These are phyloP conservation scores for Trichoderma sp. DNA, from an alignment of 2,329 filamentous ascomycete species.

Conservation along the genomic window DNA sequence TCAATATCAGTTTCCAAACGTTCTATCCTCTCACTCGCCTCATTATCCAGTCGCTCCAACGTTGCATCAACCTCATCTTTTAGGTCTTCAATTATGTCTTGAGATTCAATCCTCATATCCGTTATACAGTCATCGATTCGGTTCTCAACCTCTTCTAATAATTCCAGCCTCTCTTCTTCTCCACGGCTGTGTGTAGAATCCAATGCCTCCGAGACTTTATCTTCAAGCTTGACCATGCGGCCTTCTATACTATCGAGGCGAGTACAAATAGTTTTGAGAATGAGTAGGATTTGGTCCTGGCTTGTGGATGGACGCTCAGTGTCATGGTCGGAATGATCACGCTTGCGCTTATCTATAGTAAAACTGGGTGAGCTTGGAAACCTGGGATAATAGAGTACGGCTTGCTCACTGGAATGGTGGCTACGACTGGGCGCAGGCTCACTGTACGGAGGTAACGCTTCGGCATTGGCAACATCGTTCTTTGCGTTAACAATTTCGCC, in stretches of 20 bases:
- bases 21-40: not conserved
- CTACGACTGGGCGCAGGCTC: not conserved
- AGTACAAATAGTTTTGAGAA: not conserved
- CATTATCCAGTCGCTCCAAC: not conserved
- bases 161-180: not conserved
- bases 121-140: conserved; percentile 1
- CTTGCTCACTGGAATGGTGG: not conserved
- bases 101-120: not conserved
- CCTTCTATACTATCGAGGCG: not conserved
- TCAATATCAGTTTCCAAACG: not conserved
- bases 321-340: not conserved
- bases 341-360: not conserved
- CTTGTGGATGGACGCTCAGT: not conserved
- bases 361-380: not conserved
- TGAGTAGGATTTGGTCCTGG: not conserved
- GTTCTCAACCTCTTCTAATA: not conserved
- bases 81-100: not conserved
- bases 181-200: not conserved
- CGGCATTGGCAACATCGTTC: not conserved
- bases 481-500: not conserved
- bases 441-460: not conserved
- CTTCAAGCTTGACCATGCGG: not conserved
- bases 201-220: not conserved
- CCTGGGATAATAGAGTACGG: not conserved
- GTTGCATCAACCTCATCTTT: not conserved